These are phyloP conservation scores for Annona cherimola DNA, from an alignment of 164 flowering plant species.

Conservation along the genomic window DNA sequence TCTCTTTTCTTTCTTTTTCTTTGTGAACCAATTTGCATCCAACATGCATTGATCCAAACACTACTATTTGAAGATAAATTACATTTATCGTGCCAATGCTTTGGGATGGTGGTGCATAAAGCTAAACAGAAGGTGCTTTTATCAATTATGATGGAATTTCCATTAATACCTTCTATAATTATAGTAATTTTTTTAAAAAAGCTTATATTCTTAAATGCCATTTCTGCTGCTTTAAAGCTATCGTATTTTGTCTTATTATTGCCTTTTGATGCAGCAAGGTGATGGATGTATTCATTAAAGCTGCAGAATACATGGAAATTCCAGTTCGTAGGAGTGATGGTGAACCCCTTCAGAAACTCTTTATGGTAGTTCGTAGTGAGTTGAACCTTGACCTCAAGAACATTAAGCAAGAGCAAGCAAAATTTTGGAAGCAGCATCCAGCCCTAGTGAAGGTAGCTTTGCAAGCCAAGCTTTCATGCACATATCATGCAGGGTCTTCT, in stretches of 20 bases:
- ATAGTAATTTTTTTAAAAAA: background rate
- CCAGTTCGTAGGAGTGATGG: conserved; percentile 88
- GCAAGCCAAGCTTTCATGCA: background rate
- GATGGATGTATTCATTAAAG: conserved; percentile 89
- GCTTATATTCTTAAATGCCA: background rate
- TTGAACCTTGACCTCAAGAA: conserved; percentile 86
- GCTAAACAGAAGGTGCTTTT: background rate
- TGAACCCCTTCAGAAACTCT: conserved; percentile 89
- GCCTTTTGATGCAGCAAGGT: conserved; percentile 66
- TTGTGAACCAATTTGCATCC: too few species aligned
- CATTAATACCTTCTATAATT: background rate
- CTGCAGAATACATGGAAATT: conserved; percentile 92
- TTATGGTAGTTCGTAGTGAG: conserved; percentile 82
- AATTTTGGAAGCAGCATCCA: conserved; percentile 51
- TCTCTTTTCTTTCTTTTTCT: too few species aligned
- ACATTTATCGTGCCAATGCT: background rate
- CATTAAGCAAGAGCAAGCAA: conserved; percentile 90
- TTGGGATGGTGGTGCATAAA: background rate
- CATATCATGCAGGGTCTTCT: background rate
- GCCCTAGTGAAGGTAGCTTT: conserved; percentile 36
- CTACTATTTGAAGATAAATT: background rate
- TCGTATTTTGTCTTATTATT: conserved; percentile 3
- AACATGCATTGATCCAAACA: too few species aligned
- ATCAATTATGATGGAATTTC: background rate
- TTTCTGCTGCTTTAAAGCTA: background rate